These are phyloP conservation scores for Bauhinia variegata DNA, from an alignment of 306 rosid genomes.

Conservation along the genomic window DNA sequence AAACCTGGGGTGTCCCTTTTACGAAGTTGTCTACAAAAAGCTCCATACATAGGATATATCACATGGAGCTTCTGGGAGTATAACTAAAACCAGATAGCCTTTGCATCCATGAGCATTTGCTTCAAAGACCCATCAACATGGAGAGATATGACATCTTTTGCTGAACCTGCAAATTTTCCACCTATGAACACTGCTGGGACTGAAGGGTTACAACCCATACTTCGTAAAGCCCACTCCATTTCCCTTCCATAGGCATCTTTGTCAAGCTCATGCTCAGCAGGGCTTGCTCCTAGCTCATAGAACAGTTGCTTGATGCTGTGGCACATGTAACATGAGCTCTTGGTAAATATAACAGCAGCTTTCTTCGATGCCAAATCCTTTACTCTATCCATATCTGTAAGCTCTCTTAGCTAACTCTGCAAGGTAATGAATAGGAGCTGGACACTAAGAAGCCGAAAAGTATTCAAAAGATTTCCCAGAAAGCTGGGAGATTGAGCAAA, in stretches of 20 bases:
- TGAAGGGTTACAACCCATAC: constrained; percentile 84
- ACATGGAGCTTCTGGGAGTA: constrained; percentile 31
- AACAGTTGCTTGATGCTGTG: constrained; percentile 88
- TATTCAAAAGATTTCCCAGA: not conserved
- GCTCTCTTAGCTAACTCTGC: not conserved
- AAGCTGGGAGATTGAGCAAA: constrained; percentile 7
- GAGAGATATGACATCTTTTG: constrained; percentile 87
- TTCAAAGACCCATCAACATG: constrained; percentile 94
- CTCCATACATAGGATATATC: constrained; percentile 34
- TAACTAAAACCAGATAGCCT: constrained; percentile 88
- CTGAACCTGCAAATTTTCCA: constrained; percentile 81
- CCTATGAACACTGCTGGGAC: constrained; percentile 97
- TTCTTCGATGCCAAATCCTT: constrained; percentile 86
- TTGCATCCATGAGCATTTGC: constrained; percentile 90
- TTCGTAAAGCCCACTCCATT: constrained; percentile 79
- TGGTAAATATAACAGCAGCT: constrained; percentile 93
- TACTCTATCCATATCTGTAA: constrained; percentile 69
- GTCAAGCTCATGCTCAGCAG: constrained; percentile 93
- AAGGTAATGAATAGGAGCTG: not conserved
- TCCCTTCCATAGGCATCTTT: constrained; percentile 74
- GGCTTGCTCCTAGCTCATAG: constrained; percentile 94
- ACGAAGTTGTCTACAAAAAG: constrained; percentile 32
- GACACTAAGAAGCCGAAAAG: not conserved
- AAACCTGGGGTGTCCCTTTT: constrained; percentile 40
- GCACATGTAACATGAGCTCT: constrained; percentile 95